phyloP scores from a whole-genome alignment of 169 alveolate genomes.

The Babesia gibsoni region DNA sequence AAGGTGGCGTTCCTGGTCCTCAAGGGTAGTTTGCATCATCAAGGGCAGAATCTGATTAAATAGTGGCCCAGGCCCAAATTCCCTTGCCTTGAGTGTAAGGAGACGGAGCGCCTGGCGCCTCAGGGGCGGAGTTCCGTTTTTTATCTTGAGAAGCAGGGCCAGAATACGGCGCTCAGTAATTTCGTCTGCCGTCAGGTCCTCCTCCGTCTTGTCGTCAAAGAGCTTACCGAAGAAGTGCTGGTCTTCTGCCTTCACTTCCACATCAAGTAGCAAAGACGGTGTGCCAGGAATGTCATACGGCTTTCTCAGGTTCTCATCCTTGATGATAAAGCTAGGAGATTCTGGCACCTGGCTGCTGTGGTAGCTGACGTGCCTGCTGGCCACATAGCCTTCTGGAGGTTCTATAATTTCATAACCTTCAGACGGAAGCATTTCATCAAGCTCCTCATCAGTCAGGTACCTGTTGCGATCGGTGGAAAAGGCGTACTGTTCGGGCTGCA shows the following conservation, averaged over 20 bases:
- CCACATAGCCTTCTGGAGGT: constrained; percentile 87
- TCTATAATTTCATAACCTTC: constrained; percentile 89
- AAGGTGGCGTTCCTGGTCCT: constrained; percentile 97
- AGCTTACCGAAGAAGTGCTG: constrained; percentile 84
- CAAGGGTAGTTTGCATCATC: constrained; percentile 96
- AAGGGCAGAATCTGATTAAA: constrained; percentile 96
- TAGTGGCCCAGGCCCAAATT: constrained; percentile 96
- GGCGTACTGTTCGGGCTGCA: constrained; percentile 55
- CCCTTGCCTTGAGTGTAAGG: constrained; percentile 95
- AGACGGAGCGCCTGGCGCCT: constrained; percentile 93
- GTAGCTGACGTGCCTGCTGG: constrained; percentile 65
- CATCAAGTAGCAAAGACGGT: constrained; percentile 68
- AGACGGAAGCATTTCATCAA: constrained; percentile 88
- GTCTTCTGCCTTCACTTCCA: constrained; percentile 91
- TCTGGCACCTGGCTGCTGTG: constrained; percentile 43
- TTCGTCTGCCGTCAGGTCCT: constrained; percentile 91
- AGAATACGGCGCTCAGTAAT: constrained; percentile 93
- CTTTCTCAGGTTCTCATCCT: constrained; percentile 70
- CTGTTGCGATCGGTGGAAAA: constrained; percentile 61
- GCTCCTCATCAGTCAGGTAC: constrained; percentile 94
- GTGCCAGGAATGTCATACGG: constrained; percentile 63
- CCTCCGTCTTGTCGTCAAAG: constrained; percentile 89
- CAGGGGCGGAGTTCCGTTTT: constrained; percentile 98
- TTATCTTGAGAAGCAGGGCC: constrained; percentile 92
- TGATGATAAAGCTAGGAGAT: constrained; percentile 79